Conservation (phyloP, 2,329 filamentous ascomycete species). For the Beauveria sp. region DNA sequence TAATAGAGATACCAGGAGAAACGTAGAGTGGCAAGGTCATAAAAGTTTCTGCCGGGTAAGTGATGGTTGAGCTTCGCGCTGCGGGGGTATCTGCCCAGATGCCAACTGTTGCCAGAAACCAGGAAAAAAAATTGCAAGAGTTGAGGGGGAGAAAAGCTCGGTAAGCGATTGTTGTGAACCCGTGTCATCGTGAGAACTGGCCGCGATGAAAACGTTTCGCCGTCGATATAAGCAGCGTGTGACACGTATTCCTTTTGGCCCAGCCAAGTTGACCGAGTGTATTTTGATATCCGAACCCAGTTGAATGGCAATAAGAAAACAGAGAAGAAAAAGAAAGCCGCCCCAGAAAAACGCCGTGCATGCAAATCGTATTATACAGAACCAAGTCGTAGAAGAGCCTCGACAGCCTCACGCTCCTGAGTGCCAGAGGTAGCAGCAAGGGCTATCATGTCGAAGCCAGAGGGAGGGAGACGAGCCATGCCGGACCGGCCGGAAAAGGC, state of each 20-base stretch:
- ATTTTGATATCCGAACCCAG: constrained; percentile 16
- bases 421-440: constrained; percentile 50
- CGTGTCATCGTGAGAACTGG: constrained; percentile 9
- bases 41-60: constrained; percentile 3
- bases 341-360: constrained; percentile 42
- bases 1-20: constrained; percentile 7
- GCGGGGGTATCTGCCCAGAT: constrained; percentile 13
- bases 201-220: background rate
- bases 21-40: background rate
- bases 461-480: constrained; percentile 47
- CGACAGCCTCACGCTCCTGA: constrained; percentile 74
- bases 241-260: constrained; percentile 23
- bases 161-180: constrained; percentile 1
- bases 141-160: background rate
- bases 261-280: constrained; percentile 16
- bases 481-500: constrained; percentile 43
- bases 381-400: constrained; percentile 72
- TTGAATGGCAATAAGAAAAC: constrained; percentile 12
- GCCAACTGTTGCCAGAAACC: constrained; percentile 5
- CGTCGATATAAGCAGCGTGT: constrained; percentile 14
- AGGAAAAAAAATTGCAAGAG: background rate
- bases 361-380: constrained; percentile 59
- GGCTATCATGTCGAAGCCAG: constrained; percentile 44
- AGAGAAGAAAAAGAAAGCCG: constrained; percentile 11
- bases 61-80: constrained; percentile 7